Evolutionary conservation across 2,329 filamentous ascomycete species (phyloP), one percentile per base, ranked within the genome.

Genomic region (Epichloe elymi): DNA sequence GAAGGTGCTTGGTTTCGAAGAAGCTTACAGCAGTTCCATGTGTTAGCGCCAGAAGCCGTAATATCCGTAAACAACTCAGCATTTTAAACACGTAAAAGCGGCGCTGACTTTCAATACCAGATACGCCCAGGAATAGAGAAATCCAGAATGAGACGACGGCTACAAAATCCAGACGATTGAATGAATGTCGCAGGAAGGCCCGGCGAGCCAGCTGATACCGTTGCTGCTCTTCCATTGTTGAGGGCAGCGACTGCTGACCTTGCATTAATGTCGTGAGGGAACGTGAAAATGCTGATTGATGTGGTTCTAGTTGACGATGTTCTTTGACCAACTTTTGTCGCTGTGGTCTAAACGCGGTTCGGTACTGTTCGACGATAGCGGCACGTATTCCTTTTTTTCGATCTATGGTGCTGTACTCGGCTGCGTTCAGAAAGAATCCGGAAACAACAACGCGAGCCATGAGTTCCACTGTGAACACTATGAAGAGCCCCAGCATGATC

Each of bases 61-160:
- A 70, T 56, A 98, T 96, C 43, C 94, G 86, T 56, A 98, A 75
- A 67, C 89, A 96, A 62, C 90, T 95, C 53, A 98, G 74, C 94
- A 98, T 98, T 51, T 88, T 84, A 66, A 98, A 98, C 7, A 97
- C 78, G 59, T 89, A 95, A 7, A 97, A 67, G 62, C 94, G 87
- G 49, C 82, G 74, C 2, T 67, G 61, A 54, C 76, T 74, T 62
- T 96, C 87, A 19, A 89, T 64, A 0, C 84, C 82, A 11, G 78
- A 76, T 17, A 90, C 68, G 35, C 81, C 79, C 48, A 98, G 73
- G 11, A 80, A 65, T 60, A 97, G 93, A 1, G 88, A 84, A 52
- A 95, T 84, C 93, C 93, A 98, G 67, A 89, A 98, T 0, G 91
- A 85, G n/a, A 93, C 75, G 7, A 98, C 86, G 2, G 93, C 94